These are phyloP conservation scores for Lagerstroemia speciosa DNA, from an alignment of 345 rosid genomes.

Conservation along the genomic window DNA sequence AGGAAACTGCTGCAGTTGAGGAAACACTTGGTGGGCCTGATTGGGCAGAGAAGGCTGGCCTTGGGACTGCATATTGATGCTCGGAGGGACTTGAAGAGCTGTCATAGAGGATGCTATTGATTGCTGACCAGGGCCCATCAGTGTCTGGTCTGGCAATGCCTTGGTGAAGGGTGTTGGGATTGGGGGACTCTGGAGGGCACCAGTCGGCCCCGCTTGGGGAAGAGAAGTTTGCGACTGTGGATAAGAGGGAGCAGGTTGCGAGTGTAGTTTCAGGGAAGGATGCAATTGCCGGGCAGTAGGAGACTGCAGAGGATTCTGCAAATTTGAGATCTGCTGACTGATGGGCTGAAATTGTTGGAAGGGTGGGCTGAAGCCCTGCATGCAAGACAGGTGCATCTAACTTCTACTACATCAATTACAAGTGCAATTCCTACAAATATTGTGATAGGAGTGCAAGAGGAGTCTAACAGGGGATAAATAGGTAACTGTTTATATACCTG, in stretches of 20 bases:
- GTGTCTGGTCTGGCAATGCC: conserved; percentile 38
- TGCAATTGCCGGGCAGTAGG: conserved; percentile 49
- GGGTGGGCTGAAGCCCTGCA: conserved; percentile 36
- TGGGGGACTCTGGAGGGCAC: conserved; percentile 26
- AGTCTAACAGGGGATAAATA: background rate
- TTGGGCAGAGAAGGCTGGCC: conserved; percentile 31
- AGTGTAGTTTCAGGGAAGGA: conserved; percentile 37
- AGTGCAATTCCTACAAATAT: background rate
- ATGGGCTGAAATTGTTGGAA: conserved; percentile 32
- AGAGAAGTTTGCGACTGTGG: conserved; percentile 29
- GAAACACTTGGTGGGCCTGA: conserved; percentile 37
- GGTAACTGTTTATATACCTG: conserved; percentile 25
- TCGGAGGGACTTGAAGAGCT: conserved; percentile 37
- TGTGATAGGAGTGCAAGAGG: background rate
- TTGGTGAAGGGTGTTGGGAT: conserved; percentile 34
- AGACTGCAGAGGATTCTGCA: conserved; percentile 50
- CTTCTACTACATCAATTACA: background rate
- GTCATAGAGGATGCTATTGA: conserved; percentile 28
- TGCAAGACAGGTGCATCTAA: background rate
- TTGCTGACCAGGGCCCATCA: conserved; percentile 40
- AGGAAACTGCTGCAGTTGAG: conserved; percentile 46
- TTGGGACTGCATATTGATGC: conserved; percentile 38
- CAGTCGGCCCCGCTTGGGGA: conserved; percentile 10
- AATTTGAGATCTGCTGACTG: conserved; percentile 55
- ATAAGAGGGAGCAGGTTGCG: conserved; percentile 34